phyloP scores from a whole-genome alignment of 495 filamentous ascomycete species.

The Bacidia gigantensis region DNA sequence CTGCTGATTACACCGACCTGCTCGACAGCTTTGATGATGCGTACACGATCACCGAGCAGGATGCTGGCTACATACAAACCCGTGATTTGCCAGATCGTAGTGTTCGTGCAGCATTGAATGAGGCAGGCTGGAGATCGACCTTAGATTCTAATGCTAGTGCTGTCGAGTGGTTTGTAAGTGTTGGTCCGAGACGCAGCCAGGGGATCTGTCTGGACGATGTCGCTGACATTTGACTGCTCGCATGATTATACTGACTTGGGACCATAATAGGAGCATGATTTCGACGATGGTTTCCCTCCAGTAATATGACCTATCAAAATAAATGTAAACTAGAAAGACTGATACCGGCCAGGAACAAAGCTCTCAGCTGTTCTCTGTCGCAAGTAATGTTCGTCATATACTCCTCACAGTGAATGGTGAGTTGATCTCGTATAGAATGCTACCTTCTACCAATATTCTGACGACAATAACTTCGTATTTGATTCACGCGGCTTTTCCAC shows the following conservation, averaged over 20 bases:
- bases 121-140: conserved; percentile 51
- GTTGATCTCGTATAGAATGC: too few species aligned
- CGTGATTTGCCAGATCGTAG: conserved; percentile 52
- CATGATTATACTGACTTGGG: too few species aligned
- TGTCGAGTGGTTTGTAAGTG: conserved; percentile 56
- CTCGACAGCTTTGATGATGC: conserved; percentile 40
- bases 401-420: too few species aligned
- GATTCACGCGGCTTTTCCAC: conserved; percentile 56
- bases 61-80: conserved; percentile 43
- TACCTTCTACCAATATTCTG: conserved; percentile 36
- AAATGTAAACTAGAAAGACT: not conserved
- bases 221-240: too few species aligned
- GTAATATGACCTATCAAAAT: too few species aligned
- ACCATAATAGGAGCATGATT: conserved; percentile 46
- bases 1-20: conserved; percentile 35
- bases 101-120: conserved; percentile 41
- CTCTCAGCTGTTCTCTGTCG: conserved; percentile 32
- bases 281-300: conserved; percentile 36
- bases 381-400: conserved; percentile 17
- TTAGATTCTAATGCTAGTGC: conserved; percentile 44
- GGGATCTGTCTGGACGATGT: too few species aligned
- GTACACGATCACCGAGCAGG: conserved; percentile 35
- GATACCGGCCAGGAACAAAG: conserved; percentile 23
- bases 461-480: conserved; percentile 51
- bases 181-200: too few species aligned